These are phyloP conservation scores for Diutina rugosa DNA, from an alignment of 1,139 yeast species.

Conservation along the genomic window DNA sequence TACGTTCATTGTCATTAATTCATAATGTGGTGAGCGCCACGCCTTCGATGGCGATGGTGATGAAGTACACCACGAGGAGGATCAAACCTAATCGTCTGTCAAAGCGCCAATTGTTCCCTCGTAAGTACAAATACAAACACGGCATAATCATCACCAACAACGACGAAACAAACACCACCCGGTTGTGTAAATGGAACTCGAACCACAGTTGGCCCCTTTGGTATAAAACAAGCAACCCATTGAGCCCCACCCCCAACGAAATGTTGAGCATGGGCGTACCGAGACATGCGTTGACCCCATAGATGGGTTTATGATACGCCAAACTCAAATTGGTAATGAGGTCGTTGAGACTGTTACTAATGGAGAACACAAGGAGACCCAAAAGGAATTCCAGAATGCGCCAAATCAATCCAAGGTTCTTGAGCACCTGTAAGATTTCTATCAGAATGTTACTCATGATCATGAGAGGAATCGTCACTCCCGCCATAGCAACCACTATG, in stretches of 20 bases:
- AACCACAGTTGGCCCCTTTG: background rate
- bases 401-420: constrained; percentile 26
- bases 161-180: background rate
- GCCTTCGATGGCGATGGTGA: background rate
- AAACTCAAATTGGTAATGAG: constrained; percentile 27
- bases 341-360: constrained; percentile 29
- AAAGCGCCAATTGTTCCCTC: background rate
- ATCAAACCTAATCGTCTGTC: background rate
- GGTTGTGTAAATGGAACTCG: background rate
- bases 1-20: background rate
- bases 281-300: constrained; percentile 28
- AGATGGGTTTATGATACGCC: constrained; percentile 20
- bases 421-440: constrained; percentile 16
- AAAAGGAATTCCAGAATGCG: constrained; percentile 25
- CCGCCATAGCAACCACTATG: constrained; percentile 10
- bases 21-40: background rate
- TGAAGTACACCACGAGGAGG: background rate
- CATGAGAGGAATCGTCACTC: constrained; percentile 16
- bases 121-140: background rate
- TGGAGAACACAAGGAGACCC: constrained; percentile 26
- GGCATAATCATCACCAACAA: background rate
- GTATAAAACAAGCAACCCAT: constrained; percentile 11
- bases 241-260: constrained; percentile 27
- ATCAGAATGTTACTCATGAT: constrained; percentile 18
- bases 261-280: constrained; percentile 29